Percentiles rank a stretch among this genome's conserved stretches.
These are phyloP conservation scores for Malus hybrid DNA, from an alignment of 331 rosid genomes.

Conservation along the genomic window DNA sequence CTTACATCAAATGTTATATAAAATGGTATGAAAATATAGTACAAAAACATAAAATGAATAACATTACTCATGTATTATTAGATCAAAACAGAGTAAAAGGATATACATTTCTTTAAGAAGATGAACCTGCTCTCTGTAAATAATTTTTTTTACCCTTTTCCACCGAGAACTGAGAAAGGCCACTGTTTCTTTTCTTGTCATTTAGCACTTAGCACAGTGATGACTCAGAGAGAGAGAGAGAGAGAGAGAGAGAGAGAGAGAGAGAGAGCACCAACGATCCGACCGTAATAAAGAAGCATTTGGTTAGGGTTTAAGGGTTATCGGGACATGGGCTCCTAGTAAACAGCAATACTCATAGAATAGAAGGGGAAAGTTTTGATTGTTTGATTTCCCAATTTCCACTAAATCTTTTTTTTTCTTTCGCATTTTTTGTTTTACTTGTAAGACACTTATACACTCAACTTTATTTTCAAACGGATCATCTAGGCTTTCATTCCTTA, in stretches of 20 bases:
- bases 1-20: too few relatives aligned
- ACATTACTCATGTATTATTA: too few relatives aligned
- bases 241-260: background rate
- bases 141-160: conserved; percentile 17
- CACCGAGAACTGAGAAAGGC: conserved; percentile 54
- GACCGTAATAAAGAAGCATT: conserved; percentile 36
- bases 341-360: conserved; percentile 12
- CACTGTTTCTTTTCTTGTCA: conserved; percentile 70
- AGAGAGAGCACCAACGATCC: conserved; percentile 15
- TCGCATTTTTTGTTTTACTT: background rate
- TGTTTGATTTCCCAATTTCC: background rate
- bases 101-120: too few relatives aligned
- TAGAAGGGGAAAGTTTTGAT: background rate
- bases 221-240: conserved; percentile 7
- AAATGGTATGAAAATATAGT: too few relatives aligned
- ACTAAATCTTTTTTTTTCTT: background rate
- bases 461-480: background rate
- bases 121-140: too few relatives aligned
- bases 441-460: background rate
- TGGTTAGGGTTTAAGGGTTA: conserved; percentile 41
- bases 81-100: too few relatives aligned
- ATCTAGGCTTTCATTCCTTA: background rate
- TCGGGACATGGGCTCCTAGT: conserved; percentile 54
- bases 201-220: conserved; percentile 35
- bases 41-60: too few relatives aligned